Conservation (phyloP, 2,329 filamentous ascomycete genomes). For the Talaromyces funiculosus region DNA sequence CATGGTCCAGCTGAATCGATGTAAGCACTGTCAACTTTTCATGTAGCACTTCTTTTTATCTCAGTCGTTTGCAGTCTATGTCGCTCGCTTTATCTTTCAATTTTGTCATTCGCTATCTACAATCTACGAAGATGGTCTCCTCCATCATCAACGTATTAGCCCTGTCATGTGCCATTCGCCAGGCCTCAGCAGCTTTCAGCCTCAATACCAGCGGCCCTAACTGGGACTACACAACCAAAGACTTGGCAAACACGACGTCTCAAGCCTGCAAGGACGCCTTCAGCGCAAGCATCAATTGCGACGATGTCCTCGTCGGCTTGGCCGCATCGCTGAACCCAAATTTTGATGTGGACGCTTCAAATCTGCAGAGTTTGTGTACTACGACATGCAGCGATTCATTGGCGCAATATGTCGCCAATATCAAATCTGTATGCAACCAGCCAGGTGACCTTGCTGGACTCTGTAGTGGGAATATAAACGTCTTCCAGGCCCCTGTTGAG, state of each 20-base stretch:
- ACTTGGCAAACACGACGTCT: slow-evolving; percentile 26
- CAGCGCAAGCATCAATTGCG: slow-evolving; percentile 25
- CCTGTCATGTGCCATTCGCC: slow-evolving; percentile 16
- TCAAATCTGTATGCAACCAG: slow-evolving; percentile 21
- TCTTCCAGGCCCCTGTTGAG: slow-evolving; percentile 16
- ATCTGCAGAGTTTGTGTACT: slow-evolving; percentile 24
- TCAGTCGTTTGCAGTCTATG: not conserved
- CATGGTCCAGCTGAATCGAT: not conserved
- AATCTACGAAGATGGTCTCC: slow-evolving; percentile 15
- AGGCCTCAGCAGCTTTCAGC: slow-evolving; percentile 20
- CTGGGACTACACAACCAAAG: slow-evolving; percentile 27
- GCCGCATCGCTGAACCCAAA: slow-evolving; percentile 26
- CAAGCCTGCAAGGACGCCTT: slow-evolving; percentile 27
- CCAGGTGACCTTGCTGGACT: slow-evolving; percentile 24
- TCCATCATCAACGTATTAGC: slow-evolving; percentile 14
- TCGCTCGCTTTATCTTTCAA: not conserved
- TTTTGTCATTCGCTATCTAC: not conserved
- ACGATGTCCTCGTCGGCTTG: slow-evolving; percentile 24
- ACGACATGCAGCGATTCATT: slow-evolving; percentile 23
- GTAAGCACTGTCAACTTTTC: not conserved
- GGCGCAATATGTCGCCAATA: slow-evolving; percentile 21
- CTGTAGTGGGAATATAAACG: slow-evolving; percentile 9
- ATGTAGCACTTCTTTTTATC: too few relatives aligned
- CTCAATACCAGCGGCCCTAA: slow-evolving; percentile 26
- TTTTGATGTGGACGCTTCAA: slow-evolving; percentile 21